Evolutionary conservation across 2,329 filamentous ascomycete species (phyloP), one percentile per base, ranked within the genome.

Genomic region (Daldinia eschscholtzii): DNA sequence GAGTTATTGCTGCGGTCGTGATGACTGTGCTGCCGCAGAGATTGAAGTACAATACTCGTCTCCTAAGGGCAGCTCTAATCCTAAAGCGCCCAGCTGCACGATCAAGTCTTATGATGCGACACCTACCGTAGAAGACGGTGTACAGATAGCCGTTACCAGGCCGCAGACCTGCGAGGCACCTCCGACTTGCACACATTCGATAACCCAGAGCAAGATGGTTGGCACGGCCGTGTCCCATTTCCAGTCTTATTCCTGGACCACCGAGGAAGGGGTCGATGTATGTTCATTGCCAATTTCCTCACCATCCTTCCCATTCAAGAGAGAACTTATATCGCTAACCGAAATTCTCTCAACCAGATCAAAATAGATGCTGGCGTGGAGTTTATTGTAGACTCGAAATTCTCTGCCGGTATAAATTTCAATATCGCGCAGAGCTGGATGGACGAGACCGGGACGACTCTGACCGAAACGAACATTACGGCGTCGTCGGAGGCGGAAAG

Each of bases 161-260:
- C 61, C 70, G 20, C 64, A 67, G 50, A 63, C 58, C 20, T 71
- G 70, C 55, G 70, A 71, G 33, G 69, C 63, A 15, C 35, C 64
- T 1, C 65, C 66, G 1, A 44, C 69, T 12, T 71, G 69, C 48
- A 62, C 66, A 4, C 69, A 71, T 41, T 64, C 66, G 13, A 64
- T 71, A 15, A 46, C 48, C n/a, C 15, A 67, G 12, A 69, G 69
- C 44, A 42, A 30, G 26, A 48, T 58, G 50, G 26, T 68, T n/a
- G 41, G 44, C 52, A 64, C 66, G 12, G 66, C 69, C 4, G 33
- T 71, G 30, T 57, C 69, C 9, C 52, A 64, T 44, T 66, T 53
- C 10, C 37, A 57, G n/a, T 64, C 68, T 15, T 68, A 50, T 23
- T 53, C 68, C 39, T 71, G 63, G 63, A 71, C 68, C 4, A 60